Percentiles rank a stretch among this genome's conserved stretches.
phyloP scores from a whole-genome alignment of 805 yeast species.

The Starmera pachycereana region DNA sequence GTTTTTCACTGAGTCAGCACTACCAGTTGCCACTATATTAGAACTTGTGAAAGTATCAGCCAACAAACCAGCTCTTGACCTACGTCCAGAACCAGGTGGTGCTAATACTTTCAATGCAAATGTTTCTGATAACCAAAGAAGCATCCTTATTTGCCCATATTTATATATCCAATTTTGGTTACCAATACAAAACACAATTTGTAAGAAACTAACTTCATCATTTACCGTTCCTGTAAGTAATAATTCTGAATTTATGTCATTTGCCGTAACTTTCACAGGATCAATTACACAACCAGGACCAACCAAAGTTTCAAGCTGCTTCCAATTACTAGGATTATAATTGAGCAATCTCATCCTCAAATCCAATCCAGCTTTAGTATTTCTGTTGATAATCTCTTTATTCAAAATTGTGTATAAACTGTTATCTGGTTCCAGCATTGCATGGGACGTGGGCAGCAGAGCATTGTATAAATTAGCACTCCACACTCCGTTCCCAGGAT shows the following conservation, averaged over 20 bases:
- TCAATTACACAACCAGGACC: no score
- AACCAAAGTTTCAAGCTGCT: no score
- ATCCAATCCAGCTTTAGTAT: no score
- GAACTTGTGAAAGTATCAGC: conserved; percentile 55
- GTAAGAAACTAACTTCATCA: conserved; percentile 64
- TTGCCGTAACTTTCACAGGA: conserved; percentile 9
- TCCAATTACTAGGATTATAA: no score
- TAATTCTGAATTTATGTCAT: conserved; percentile 40
- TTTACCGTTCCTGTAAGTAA: conserved; percentile 48
- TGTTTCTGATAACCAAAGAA: conserved; percentile 52
- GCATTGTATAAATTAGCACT: no score
- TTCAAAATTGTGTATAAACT: no score
- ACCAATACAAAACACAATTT: conserved; percentile 61
- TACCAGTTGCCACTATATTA: conserved; percentile 41
- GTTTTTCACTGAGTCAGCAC: conserved; percentile 7
- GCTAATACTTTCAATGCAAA: conserved; percentile 59
- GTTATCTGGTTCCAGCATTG: no score
- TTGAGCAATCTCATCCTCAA: no score
- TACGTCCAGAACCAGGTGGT: conserved; percentile 33
- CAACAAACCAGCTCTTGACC: conserved; percentile 57
- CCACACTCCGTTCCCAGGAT: no score
- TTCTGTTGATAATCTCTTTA: no score
- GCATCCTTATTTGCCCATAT: conserved; percentile 66
- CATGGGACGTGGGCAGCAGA: no score
- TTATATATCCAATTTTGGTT: conserved; percentile 65